Evolutionary conservation across 2,329 filamentous ascomycete genomes (phyloP), one percentile per base, ranked within the genome.

Genomic region (Xylariales sp.): DNA sequence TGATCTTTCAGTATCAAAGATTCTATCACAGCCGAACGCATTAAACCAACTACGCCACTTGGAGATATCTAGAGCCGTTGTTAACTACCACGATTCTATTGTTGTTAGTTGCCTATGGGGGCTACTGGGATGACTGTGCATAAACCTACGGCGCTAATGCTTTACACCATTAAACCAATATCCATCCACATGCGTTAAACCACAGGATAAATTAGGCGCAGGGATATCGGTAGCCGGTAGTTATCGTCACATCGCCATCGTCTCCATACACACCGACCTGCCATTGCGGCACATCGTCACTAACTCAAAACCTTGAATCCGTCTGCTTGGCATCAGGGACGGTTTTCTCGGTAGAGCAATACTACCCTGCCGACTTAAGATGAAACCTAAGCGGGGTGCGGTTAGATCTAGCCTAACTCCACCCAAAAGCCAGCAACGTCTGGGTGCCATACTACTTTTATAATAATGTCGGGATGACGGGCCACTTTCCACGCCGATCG

Each of bases 401-500:
- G 46, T 28, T 50, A 28, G 55, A 49, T 58, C 32, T 18, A 53
- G 46, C 32, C 39, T 39, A 14, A 45, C 52, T 50, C 46, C n/a
- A 56, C 57, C n/a, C 14, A 45, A 54, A 14, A 18, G 28, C 46
- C 30, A 2, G 28, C 39, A 32, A 23, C 32, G 8, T 36, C 50
- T 12, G 28, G 7, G 4, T 8, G 8, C 32, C 32, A 55, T 28
- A 9, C 28, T 18, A 46, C 48, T 23, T 59, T 57, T 32, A 43
- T 3, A 32, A 30, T 45, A 18, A 34, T 50, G 57, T 36, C 69
- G 69, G 69, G 48, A 70, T 59, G 56, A 12, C 69, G 69, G 69
- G 69, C 69, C 69, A 70, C 34, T 30, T 61, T 56, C 69, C 59
- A 60, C 57, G 28, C 34, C 45, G 45, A 57, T 43, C 59, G 34